A percentile compares a stretch with the other conserved stretches of the same genome.
These are phyloP conservation scores for Dictyostelium purpureum DNA, from an alignment of 78 protist species.

Conservation along the genomic window DNA sequence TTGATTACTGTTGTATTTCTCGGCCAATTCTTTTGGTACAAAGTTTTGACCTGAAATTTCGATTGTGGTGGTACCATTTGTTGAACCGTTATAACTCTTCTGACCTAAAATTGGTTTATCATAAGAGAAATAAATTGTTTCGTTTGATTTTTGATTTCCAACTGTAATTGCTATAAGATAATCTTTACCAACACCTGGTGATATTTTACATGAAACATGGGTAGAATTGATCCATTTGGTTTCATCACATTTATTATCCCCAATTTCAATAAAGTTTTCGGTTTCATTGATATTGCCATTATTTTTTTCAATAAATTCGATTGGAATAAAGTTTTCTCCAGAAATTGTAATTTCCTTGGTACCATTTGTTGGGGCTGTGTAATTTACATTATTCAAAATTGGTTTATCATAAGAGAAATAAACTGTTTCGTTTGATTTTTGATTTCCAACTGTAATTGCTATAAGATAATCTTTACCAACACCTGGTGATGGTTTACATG, in stretches of 20 bases:
- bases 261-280: neutral
- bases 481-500: neutral
- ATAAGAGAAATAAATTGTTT: neutral
- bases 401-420: neutral
- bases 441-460: neutral
- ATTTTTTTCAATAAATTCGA: neutral
- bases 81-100: neutral
- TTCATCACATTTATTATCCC: neutral
- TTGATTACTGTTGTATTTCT: neutral
- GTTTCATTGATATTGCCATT: neutral
- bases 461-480: neutral
- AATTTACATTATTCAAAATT: neutral
- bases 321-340: conserved; percentile 47
- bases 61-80: neutral
- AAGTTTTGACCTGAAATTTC: conserved; percentile 20
- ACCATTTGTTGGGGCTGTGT: conserved; percentile 12
- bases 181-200: conserved; percentile 33
- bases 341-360: neutral
- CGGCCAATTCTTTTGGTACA: neutral
- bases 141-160: neutral
- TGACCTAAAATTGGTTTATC: neutral
- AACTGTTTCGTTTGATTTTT: neutral
- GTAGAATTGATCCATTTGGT: conserved; percentile 5
- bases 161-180: neutral
- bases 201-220: neutral